Conservation (phyloP, 148 eudicot species). For the Linanthus parryae region DNA sequence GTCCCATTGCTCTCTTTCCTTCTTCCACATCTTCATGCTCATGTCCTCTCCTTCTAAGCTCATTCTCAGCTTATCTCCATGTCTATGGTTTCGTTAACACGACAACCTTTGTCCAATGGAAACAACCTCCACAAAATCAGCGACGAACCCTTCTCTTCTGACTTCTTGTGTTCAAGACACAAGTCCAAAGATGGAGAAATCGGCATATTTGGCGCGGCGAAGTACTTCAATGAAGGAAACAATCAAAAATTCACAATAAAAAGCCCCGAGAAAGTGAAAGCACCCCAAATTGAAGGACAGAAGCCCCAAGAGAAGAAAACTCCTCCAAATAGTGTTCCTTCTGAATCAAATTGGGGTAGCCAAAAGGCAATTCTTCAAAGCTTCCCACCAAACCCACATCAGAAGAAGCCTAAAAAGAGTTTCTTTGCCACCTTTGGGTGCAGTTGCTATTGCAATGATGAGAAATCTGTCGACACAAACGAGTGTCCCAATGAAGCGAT, state of each 20-base stretch:
- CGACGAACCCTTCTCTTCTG: slow-evolving; percentile 38
- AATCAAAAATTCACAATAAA: slow-evolving; percentile 6
- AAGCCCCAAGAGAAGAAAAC: slow-evolving; percentile 18
- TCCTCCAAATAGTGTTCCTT: slow-evolving; percentile 39
- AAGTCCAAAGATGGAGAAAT: slow-evolving; percentile 38
- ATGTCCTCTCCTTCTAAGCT: too few species aligned
- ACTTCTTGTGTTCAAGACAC: slow-evolving; percentile 25
- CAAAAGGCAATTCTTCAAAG: slow-evolving; percentile 38
- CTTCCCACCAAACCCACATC: slow-evolving; percentile 16
- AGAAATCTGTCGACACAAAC: slow-evolving; percentile 34
- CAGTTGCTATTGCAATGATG: slow-evolving; percentile 43
- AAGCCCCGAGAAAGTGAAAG: not conserved
- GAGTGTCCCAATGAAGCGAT: slow-evolving; percentile 14
- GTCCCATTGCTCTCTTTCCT: too few species aligned
- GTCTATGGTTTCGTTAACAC: slow-evolving; percentile 25
- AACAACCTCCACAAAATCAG: slow-evolving; percentile 13
- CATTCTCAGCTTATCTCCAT: slow-evolving; percentile 9
- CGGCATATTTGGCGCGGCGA: slow-evolving; percentile 54
- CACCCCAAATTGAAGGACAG: slow-evolving; percentile 12
- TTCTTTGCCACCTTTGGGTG: slow-evolving; percentile 39
- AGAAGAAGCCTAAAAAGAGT: slow-evolving; percentile 27
- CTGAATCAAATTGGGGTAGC: slow-evolving; percentile 66
- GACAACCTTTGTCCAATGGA: not conserved
- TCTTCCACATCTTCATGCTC: too few species aligned
- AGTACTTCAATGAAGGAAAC: slow-evolving; percentile 37